Base-by-base conservation (phyloP, 2,329 filamentous ascomycete species). In the Chrysoporthe cubensis region DNA sequence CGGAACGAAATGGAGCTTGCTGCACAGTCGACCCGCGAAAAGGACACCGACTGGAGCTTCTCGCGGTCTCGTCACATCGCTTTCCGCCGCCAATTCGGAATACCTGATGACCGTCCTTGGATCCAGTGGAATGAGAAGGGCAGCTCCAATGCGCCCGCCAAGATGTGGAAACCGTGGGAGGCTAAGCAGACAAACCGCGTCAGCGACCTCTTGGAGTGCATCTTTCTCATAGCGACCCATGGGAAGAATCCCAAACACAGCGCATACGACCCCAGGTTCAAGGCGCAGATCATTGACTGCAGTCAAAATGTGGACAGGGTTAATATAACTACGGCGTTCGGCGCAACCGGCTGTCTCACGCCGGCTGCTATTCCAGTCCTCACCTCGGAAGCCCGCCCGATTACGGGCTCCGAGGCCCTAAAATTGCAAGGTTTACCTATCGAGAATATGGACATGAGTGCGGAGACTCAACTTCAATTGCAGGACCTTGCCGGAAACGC, bases 401-500 rank as follows among this genome's bases (percentile, higher is more conserved):
- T 94, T 2, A 84, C 83, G 13, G 89, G 91, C 0, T 81, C 84
- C 5, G 90, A 94, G 75, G 80, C 85, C 1, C 79, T 94, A 1
- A 76, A 80, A 6, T 76, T 94, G 5, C 92, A 94, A 78, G 92
- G 91, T 1, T 80, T 94, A 61, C 90, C 90, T 0, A 75, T 90
- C 1, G 79, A 88, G 65, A 83, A 84, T 61, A 79, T 94, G 13
- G 79, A 88, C 0, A 82, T 93, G n/a, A 88, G 86, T 0, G 84
- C 84, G 9, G 89, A 94, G 72, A 85, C 83, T 0, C 82, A 89
- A 59, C 76, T 79, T 1, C 80, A 94, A 21, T 80, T 92, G 2
- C 87, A 90, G 70, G 87, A 93, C 71, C 79, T 95, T 2, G 91
- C 90, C 1, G 92, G 92, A 0, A 95, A 96, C 75, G 92, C 92